These are phyloP conservation scores for Xylariaceae sp. DNA, from an alignment of 2,329 filamentous ascomycete species.

Conservation along the genomic window DNA sequence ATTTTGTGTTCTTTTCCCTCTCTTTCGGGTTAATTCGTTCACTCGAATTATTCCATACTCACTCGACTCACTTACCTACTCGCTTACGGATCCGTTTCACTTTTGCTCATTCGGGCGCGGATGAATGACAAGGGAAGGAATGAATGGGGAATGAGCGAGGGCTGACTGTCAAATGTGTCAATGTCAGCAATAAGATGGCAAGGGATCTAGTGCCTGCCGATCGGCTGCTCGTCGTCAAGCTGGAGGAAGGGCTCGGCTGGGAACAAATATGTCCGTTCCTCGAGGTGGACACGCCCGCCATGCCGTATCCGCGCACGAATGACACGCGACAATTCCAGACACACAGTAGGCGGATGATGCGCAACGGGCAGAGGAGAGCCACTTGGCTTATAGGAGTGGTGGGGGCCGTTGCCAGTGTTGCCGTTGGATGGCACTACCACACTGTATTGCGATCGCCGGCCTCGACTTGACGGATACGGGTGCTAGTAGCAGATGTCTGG, in stretches of 20 bases:
- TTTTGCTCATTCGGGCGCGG: neutral
- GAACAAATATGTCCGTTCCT: conserved; percentile 20
- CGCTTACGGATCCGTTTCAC: neutral
- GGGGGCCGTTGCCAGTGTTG: conserved; percentile 2
- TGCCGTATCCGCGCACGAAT: conserved; percentile 17
- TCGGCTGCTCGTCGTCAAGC: conserved; percentile 14
- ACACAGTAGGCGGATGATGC: neutral
- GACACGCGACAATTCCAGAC: conserved; percentile 14
- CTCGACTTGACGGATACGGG: no score
- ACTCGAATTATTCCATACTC: no score
- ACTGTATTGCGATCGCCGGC: conserved; percentile 1
- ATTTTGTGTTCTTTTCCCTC: neutral
- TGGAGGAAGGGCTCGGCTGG: conserved; percentile 18
- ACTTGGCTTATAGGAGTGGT: neutral
- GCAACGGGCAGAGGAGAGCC: conserved; percentile 5
- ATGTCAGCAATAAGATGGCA: conserved; percentile 8
- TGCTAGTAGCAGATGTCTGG: no score
- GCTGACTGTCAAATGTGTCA: neutral
- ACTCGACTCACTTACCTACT: neutral
- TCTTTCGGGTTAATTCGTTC: neutral
- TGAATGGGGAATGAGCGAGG: neutral
- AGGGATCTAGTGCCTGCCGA: conserved; percentile 15
- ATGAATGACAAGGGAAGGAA: neutral
- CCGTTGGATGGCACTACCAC: conserved; percentile 9
- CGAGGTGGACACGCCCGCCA: conserved; percentile 11